phyloP scores from a whole-genome alignment of 768 basidiomycete species.

The Trametes coccinea region DNA sequence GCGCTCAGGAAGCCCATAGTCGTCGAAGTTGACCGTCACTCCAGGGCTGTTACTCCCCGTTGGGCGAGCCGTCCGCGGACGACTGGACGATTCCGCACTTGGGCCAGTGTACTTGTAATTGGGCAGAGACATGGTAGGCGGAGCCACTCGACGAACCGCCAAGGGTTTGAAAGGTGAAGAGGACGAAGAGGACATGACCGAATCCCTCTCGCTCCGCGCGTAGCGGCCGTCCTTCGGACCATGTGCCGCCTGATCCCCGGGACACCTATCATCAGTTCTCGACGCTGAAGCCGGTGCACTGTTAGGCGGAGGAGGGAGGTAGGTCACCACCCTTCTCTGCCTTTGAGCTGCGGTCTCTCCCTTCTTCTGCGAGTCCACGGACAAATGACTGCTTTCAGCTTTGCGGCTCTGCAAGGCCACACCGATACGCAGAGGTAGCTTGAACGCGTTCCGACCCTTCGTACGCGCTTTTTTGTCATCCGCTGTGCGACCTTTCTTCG shows the following conservation, averaged over 20 bases:
- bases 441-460: neutral
- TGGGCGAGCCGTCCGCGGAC: neutral
- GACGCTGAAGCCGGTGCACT: too few relatives aligned
- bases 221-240: too few relatives aligned
- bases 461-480: neutral
- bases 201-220: too few relatives aligned
- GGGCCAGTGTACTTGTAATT: neutral
- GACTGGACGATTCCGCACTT: neutral
- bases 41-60: neutral
- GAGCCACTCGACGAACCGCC: conserved; percentile 2
- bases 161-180: conserved; percentile 3
- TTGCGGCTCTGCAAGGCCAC: neutral
- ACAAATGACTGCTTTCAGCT: neutral
- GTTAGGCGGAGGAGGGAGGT: conserved; percentile 11
- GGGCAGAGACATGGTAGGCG: conserved; percentile 1
- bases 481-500: conserved; percentile 7
- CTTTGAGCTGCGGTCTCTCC: neutral
- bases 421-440: neutral
- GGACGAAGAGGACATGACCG: neutral
- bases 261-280: too few relatives aligned
- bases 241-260: too few relatives aligned
- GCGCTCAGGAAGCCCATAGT: neutral
- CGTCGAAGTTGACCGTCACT: neutral
- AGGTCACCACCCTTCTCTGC: neutral
- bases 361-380: neutral